Evolutionary conservation across 202 grass and related monocot species (phyloP).

Genomic region (Schoenoplectus triqueter): DNA sequence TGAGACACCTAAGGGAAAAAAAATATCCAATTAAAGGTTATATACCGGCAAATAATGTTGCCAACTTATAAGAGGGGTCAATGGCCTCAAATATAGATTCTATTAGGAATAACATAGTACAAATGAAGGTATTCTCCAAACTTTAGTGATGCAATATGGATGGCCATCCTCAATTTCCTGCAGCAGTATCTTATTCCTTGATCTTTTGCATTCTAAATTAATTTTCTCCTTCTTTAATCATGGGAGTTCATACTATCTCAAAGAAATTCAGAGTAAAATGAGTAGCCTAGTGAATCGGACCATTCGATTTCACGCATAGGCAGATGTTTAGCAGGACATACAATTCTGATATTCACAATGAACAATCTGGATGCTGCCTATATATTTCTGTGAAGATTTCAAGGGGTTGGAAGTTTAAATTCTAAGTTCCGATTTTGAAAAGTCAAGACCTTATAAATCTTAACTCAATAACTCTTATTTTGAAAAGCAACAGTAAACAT

Average conservation of each 20-base stretch:
- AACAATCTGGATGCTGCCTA: background rate
- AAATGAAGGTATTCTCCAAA: slow-evolving; percentile 22
- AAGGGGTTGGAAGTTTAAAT: too few species aligned
- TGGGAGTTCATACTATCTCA: background rate
- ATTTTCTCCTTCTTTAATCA: background rate
- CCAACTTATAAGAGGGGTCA: background rate
- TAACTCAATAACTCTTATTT: too few species aligned
- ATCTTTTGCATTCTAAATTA: background rate
- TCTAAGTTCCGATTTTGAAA: too few species aligned
- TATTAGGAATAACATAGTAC: slow-evolving; percentile 33
- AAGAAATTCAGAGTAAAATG: background rate
- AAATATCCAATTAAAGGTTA: background rate
- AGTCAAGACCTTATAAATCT: too few species aligned
- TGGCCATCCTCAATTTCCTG: slow-evolving; percentile 23
- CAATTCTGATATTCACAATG: background rate
- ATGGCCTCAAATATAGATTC: slow-evolving; percentile 24
- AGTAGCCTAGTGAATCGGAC: background rate
- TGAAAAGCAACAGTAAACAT: too few species aligned
- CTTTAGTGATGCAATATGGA: slow-evolving; percentile 24
- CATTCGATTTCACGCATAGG: background rate
- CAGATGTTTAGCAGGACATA: background rate
- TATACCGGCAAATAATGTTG: background rate
- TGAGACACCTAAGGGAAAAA: background rate
- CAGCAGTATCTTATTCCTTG: background rate
- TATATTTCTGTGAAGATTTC: too few species aligned